Base-by-base conservation (phyloP, 108 stramenopile species). In the Mediolabrus comicus region DNA sequence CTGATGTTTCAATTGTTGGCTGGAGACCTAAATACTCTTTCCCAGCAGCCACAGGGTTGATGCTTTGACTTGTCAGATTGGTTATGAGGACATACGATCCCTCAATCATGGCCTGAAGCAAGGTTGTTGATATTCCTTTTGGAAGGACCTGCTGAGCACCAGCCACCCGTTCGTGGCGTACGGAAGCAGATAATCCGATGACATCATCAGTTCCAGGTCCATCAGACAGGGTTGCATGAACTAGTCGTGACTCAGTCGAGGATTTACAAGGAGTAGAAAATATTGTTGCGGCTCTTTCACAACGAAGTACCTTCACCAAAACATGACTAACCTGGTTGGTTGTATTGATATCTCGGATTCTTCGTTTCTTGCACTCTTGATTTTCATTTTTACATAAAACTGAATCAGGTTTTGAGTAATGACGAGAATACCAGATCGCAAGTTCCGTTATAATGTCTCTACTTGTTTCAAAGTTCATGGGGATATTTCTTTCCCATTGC, bases 251-350 rank as follows among this genome's bases (percentile, higher is more conserved):
- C 36, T 63, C 32, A 9, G 7, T 34, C 17, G 38, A 31, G 12
- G 30, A 14, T 57, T 57, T 29, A 8, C 26, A 28, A 26, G 31
- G 59, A 32, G 73, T 38, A 14, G 52, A 16, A 22, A 26, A 36
- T 22, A 38, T 7, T 49, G 75, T 49, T 19, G 30, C 38, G n/a
- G 60, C 26, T 57, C 49, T 61, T 39, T 78, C 77, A 54, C 77
- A 78, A 22, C 77, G 69, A 8, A 78, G 51, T 4, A 67, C 77
- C 41, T 78, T 78, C 38, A 78, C 77, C 22, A 78, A 69, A 19
- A 78, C 59, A 49, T 78, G 69, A 51, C 77, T 78, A 1, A 67
- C 22, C 14, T 71, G 43, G 59, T 78, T 67, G 28, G 36, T 65
- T 26, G 43, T 29, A 1, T 38, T 62, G 29, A 78, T 78, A 13